These are phyloP conservation scores for Ustilaginoidea virens DNA, from an alignment of 2,329 filamentous ascomycete species.

Conservation along the genomic window DNA sequence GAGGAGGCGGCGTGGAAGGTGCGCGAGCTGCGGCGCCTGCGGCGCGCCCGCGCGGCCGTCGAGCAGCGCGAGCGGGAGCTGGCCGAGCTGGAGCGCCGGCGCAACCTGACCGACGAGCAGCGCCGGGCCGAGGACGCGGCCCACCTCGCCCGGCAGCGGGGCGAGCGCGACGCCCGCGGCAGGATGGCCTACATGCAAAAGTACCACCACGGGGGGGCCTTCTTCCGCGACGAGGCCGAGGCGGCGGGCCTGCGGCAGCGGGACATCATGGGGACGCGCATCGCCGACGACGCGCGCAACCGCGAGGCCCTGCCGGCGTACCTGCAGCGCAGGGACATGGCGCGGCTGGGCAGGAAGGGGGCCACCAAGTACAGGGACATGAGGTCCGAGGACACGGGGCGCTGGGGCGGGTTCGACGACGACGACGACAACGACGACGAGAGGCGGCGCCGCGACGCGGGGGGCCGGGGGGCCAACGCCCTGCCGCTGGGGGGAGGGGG, in stretches of 20 bases:
- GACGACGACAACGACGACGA: constrained; percentile 28
- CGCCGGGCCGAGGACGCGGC: constrained; percentile 71
- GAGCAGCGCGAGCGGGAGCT: constrained; percentile 71
- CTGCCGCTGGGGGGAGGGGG: constrained; percentile 42
- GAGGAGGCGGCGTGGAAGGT: constrained; percentile 91
- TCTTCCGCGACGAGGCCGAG: constrained; percentile 72
- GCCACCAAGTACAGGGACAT: constrained; percentile 82
- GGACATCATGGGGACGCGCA: constrained; percentile 73
- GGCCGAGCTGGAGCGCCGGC: constrained; percentile 76
- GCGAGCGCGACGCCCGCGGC: constrained; percentile 62
- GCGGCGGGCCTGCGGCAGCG: constrained; percentile 62
- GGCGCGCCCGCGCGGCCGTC: constrained; percentile 72
- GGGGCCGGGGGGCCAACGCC: constrained; percentile 49
- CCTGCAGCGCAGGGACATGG: constrained; percentile 86
- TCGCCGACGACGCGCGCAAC: constrained; percentile 70
- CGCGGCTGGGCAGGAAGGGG: constrained; percentile 83
- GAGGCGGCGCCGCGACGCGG: constrained; percentile 21
- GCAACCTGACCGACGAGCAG: constrained; percentile 77
- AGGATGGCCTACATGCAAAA: constrained; percentile 87
- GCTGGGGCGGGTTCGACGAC: constrained; percentile 57
- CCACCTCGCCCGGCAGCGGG: constrained; percentile 61
- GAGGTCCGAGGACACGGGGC: constrained; percentile 76
- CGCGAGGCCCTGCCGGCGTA: constrained; percentile 77
- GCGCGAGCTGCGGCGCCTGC: constrained; percentile 76
- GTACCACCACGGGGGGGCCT: constrained; percentile 94